These are phyloP conservation scores for Saturnispora sanitii DNA, from an alignment of 805 yeast species.

Conservation along the genomic window DNA sequence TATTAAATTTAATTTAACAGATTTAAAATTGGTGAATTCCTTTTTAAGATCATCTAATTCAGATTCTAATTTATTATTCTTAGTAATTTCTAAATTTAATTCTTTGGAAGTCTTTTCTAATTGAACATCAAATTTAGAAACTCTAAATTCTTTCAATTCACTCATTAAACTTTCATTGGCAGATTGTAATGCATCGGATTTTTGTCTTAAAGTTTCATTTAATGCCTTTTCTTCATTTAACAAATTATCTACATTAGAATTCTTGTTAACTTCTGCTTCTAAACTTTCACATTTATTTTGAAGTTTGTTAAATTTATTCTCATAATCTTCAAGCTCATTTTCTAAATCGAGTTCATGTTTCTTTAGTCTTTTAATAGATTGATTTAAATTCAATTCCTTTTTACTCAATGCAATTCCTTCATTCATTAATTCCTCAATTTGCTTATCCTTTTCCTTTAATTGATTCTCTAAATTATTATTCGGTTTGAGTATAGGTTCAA, in stretches of 20 bases:
- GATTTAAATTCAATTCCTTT: conserved; percentile 60
- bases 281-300: conserved; percentile 14
- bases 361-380: conserved; percentile 54
- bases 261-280: conserved; percentile 1
- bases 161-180: conserved; percentile 20
- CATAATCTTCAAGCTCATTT: conserved; percentile 24
- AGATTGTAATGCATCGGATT: conserved; percentile 17
- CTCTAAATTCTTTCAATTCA: conserved; percentile 26
- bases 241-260: not conserved
- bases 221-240: conserved; percentile 27
- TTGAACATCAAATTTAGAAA: conserved; percentile 28
- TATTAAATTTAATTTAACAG: conserved; percentile 17
- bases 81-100: conserved; percentile 24
- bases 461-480: no score
- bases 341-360: conserved; percentile 33
- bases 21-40: conserved; percentile 18
- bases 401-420: conserved; percentile 70
- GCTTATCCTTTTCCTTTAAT: conserved; percentile 40
- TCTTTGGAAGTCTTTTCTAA: conserved; percentile 26
- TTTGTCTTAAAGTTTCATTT: conserved; percentile 17
- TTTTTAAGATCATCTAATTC: conserved; percentile 18
- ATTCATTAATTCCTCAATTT: conserved; percentile 53
- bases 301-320: conserved; percentile 15
- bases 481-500: no score
- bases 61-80: conserved; percentile 14